Percentiles rank a stretch among this genome's conserved stretches.
These are phyloP conservation scores for Entomophthora muscae DNA, from an alignment of 371 early-diverging fungal species.

Conservation along the genomic window DNA sequence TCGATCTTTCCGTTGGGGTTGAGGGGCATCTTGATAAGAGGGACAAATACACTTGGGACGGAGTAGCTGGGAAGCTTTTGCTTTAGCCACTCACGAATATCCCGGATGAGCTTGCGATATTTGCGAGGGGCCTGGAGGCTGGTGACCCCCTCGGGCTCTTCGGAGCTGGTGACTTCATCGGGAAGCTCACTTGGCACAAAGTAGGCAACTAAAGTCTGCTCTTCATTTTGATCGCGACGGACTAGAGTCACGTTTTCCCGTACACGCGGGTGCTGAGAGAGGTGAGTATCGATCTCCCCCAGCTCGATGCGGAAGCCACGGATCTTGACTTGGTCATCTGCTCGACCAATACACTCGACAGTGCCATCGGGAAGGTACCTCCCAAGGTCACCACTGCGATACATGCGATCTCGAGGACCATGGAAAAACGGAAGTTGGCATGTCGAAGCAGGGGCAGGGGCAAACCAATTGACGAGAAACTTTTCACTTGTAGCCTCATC, in stretches of 20 bases:
- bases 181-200: conserved; percentile 60
- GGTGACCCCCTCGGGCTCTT: conserved; percentile 18
- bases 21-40: conserved; percentile 78
- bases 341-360: conserved; percentile 92
- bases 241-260: conserved; percentile 92
- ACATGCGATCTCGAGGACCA: conserved; percentile 89
- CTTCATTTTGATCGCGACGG: conserved; percentile 94
- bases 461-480: conserved; percentile 84
- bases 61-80: conserved; percentile 82
- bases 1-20: conserved; percentile 96
- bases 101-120: conserved; percentile 39
- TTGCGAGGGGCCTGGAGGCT: conserved; percentile 14
- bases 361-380: conserved; percentile 85
- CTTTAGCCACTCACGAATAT: conserved; percentile 70
- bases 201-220: conserved; percentile 88
- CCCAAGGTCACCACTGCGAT: conserved; percentile 91
- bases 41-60: conserved; percentile 83
- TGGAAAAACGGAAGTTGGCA: conserved; percentile 36
- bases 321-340: conserved; percentile 97
- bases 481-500: conserved; percentile 74
- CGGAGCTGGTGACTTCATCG: conserved; percentile 30
- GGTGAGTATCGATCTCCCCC: conserved; percentile 90
- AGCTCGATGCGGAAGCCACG: conserved; percentile 97
- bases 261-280: conserved; percentile 75
- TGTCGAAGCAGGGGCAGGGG: conserved; percentile 17